Evolutionary conservation across 1,284 basidiomycete species (phyloP), one percentile per base, ranked within the genome.

Genomic region (Moesziomyces antarcticus): DNA sequence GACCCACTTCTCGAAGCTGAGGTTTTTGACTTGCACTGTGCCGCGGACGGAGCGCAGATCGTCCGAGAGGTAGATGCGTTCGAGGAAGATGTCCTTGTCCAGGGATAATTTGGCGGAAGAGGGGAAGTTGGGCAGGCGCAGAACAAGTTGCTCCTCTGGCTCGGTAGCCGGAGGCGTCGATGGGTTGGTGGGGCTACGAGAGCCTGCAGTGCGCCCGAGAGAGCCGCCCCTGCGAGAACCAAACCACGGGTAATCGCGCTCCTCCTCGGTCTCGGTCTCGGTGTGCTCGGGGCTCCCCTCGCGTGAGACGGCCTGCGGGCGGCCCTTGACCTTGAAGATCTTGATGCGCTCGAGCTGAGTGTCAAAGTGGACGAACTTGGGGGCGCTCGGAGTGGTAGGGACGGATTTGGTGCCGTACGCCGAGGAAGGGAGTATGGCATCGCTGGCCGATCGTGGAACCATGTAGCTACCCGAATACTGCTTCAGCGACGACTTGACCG

Each of bases 291-390:
- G 95, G 69, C 92, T 93, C 0, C 93, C 94, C 78, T 93, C 91
- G 50, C 94, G 89, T 21, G 91, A 93, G 18, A 99, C 95, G 1
- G 95, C 94, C 13, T 92, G 87, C 0, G 95, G 96, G 84, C 93
- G 93, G 85, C 97, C 95, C 85, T 93, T 92, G 27, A 94, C 91
- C 55, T 94, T 87, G 87, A 98, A 98, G 56, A 96, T 88, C 85
- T 94, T 95, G 77, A 98, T 92, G 45, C 85, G 85, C 84, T 97
- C 95, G 56, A 97, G 89, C 82, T 95, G 89, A 7, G 90, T 85
- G 85, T 97, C 93, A 75, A 99, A 99, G 82, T 97, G 93, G 10
- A 99, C 96, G 37, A 89, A 90, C 85, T 96, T 96, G 7, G 88
- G 88, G 2, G 73, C 62, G 21, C 85, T 86, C 0, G 93, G 92